Evolutionary conservation across 139 green algal genomes (phyloP), one percentile per base, ranked within the genome.

Genomic region (Coelastrella sp.): DNA sequence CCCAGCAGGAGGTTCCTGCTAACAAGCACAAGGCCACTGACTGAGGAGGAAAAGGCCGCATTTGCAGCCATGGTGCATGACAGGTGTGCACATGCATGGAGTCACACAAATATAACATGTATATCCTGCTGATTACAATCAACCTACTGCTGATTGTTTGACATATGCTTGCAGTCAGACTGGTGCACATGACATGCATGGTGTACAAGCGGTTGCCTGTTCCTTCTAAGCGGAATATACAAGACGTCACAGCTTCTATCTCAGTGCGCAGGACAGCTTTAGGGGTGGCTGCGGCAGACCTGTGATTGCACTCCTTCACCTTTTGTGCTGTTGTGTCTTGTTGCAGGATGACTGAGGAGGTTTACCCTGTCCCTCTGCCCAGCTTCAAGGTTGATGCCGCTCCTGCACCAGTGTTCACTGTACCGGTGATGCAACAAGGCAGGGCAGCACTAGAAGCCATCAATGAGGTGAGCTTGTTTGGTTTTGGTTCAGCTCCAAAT

Each of bases 351-450:
- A 82, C 75, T 17, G 75, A 82, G 75, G 43, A 82, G 75, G 89
- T 99, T 3, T 99, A 99, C 83, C n/a, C 78, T 17, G 21, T 62
- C 15, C 93, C 95, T 3, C 88, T 98, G 60, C 32, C 53, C 27
- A 92, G 85, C 53, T 99, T 98, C 86, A 85, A 62, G 15, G 76
- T 90, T 0, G 53, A 81, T 75, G 57, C 81, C 30, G 80, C 51
- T 19, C 94, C 94, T 17, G 92, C 88, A 13, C 94, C 94, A 23
- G 96, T 98, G 40, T 89, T 92, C 75, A 95, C 88, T 21, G 92
- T 99, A 11, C 96, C 96, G 0, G 89, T 99, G 11, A 79, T 99
- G 83, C 73, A 71, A 59, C 71, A 98, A 83, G 96, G 97, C 8
- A 83, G 92, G 25, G 85, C 86, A 13, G 96, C 96, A 15, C 91